Evolutionary conservation across 2,329 filamentous ascomycete genomes (phyloP), one percentile per base, ranked within the genome.

Genomic region (Fusarium sp.): DNA sequence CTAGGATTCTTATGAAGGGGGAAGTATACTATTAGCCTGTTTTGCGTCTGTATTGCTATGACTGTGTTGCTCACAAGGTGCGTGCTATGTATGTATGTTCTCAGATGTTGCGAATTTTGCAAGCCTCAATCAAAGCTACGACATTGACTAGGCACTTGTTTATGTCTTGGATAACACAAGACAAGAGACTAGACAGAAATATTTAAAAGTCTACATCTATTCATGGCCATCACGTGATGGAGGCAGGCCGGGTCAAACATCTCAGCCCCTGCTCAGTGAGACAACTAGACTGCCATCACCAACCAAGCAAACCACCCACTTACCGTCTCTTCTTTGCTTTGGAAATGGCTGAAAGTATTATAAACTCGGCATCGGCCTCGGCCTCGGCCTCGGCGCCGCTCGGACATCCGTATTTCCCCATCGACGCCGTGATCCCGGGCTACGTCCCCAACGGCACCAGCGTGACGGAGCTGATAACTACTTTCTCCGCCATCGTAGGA

Each of bases 391-490:
- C 49, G 31, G 48, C 47, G 25, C 45, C 54, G 24, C 45, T 36
- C 15, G 48, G 42, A 5, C 83, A 86, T 62, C 83, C 84, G 1
- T 87, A 86, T 63, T 81, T 80, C 62, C 84, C 84, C 0, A 70
- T 70, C 3, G 73, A 74, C 39, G 77, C 78, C 13, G 54, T 59
- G 12, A 78, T 87, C 26, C 76, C 79, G 2, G 66, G 70, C 39
- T 87, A 83, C 65, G 70, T 66, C 15, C 73, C 81, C 39, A 86
- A 86, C 61, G 73, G 72, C 19, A 72, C 73, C 6, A 71, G 79
- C 1, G 46, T 83, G 6, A 38, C 62, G 6, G 72, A 74, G 13
- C 69, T 85, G 3, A 62, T 83, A 46, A 58, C 72, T 7, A 52
- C 63, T 3, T 76, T 76, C 43, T 79, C 67, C 9, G 71, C 68